Percentiles rank a stretch among this genome's conserved stretches.
These are phyloP conservation scores for Fraxinus velutina DNA, from an alignment of 305 asterid genomes.

Conservation along the genomic window DNA sequence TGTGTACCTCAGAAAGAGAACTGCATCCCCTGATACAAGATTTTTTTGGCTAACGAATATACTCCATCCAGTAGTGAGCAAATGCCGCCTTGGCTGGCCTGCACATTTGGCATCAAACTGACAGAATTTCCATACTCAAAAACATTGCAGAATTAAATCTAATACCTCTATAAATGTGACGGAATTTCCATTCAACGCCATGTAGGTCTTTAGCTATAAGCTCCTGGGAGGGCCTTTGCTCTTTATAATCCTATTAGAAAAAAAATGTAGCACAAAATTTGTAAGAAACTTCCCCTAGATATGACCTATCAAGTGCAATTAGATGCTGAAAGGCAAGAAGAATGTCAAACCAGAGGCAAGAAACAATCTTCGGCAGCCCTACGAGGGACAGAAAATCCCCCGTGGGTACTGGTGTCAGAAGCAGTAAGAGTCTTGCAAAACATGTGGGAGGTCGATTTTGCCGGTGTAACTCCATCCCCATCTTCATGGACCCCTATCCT, in stretches of 20 bases:
- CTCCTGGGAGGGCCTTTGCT: slow-evolving; percentile 97
- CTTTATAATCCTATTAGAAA: slow-evolving; percentile 69
- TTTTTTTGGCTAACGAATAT: slow-evolving; percentile 84
- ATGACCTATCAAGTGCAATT: background rate
- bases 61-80: slow-evolving; percentile 99
- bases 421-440: slow-evolving; percentile 97
- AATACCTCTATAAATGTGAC: slow-evolving; percentile 94
- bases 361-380: slow-evolving; percentile 99
- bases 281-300: slow-evolving; percentile 8
- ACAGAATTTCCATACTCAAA: slow-evolving; percentile 20
- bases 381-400: slow-evolving; percentile 99
- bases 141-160: background rate
- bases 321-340: background rate
- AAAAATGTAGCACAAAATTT: slow-evolving; percentile 10
- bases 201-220: slow-evolving; percentile 88
- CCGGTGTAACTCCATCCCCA: slow-evolving; percentile 45
- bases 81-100: slow-evolving; percentile 99
- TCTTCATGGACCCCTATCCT: slow-evolving; percentile 46
- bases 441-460: slow-evolving; percentile 87
- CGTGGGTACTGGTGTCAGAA: slow-evolving; percentile 98
- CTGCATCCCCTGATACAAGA: slow-evolving; percentile 90
- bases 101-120: slow-evolving; percentile 27
- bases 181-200: slow-evolving; percentile 95
- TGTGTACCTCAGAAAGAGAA: slow-evolving; percentile 77
- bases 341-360: slow-evolving; percentile 75